Percentiles rank a stretch among this genome's conserved stretches.
These are phyloP conservation scores for Cephalotrichum gorgonifer DNA, from an alignment of 2,329 filamentous ascomycete genomes.

Conservation along the genomic window DNA sequence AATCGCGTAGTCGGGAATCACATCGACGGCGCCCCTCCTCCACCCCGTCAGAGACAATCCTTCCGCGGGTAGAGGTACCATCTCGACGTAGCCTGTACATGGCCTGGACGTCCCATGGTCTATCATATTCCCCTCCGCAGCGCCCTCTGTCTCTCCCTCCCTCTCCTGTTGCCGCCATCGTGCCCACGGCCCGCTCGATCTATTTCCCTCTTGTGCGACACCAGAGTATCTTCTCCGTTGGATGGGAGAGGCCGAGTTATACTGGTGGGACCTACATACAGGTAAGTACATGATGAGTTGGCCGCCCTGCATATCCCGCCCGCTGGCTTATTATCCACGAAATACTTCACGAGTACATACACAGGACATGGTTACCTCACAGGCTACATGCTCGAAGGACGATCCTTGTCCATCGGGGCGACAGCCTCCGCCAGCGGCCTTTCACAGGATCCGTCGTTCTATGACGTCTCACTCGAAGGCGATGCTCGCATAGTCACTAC, in stretches of 20 bases:
- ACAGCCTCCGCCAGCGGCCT: too few relatives aligned
- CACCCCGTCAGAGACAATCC: not conserved
- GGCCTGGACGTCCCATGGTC: not conserved
- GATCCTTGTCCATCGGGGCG: too few relatives aligned
- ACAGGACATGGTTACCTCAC: not conserved
- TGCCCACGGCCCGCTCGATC: not conserved
- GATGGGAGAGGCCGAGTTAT: not conserved
- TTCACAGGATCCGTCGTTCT: not conserved
- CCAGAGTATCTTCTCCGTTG: too few relatives aligned
- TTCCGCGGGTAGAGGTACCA: not conserved
- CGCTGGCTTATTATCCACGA: not conserved
- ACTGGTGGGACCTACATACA: not conserved
- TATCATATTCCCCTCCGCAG: not conserved
- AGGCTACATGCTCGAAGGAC: not conserved
- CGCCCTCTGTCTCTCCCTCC: too few relatives aligned
- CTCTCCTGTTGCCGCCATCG: not conserved
- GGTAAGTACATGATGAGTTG: not conserved
- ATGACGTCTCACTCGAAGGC: too few relatives aligned
- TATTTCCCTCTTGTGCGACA: not conserved
- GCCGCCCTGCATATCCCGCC: not conserved
- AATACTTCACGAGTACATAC: constrained; percentile 3
- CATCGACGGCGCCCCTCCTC: not conserved
- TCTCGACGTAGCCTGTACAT: not conserved
- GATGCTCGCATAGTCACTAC: too few relatives aligned
- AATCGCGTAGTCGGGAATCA: not conserved